Percentiles rank a stretch among this genome's conserved stretches.
phyloP scores from a whole-genome alignment of 306 rosid species.

The Rosa chinensis region DNA sequence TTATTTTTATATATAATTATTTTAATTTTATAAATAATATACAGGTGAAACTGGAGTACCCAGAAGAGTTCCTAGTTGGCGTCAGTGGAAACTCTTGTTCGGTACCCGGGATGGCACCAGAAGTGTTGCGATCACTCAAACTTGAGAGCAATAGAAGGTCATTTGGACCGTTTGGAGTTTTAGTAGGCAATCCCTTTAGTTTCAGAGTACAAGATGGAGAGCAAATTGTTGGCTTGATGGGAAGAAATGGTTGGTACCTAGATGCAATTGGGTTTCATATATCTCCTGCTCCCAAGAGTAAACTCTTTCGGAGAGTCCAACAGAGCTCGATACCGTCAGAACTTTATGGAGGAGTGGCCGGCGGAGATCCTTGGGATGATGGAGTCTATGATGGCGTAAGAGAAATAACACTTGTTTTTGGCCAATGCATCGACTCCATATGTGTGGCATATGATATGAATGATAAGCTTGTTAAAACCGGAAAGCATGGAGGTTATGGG shows the following conservation, averaged over 20 bases:
- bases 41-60: no score
- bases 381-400: not conserved
- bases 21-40: no score
- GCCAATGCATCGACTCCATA: not conserved
- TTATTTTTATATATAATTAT: no score
- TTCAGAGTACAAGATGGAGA: conserved; percentile 46
- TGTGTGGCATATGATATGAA: not conserved
- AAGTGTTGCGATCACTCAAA: conserved; percentile 46
- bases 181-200: conserved; percentile 61
- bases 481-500: not conserved
- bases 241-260: conserved; percentile 47
- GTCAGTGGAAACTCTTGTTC: no score
- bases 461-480: not conserved
- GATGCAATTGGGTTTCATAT: conserved; percentile 49
- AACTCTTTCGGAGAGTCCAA: not conserved
- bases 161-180: conserved; percentile 51
- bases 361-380: not conserved
- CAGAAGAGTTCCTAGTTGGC: no score
- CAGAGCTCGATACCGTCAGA: not conserved
- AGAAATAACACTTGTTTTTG: not conserved
- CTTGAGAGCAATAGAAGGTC: conserved; percentile 48
- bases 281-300: conserved; percentile 13
- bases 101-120: no score
- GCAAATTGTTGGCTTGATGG: conserved; percentile 50
- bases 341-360: not conserved